Percentiles rank a stretch among this genome's conserved stretches.
Conservation (phyloP, 2,329 filamentous ascomycete species). For the Neopestalotiopsis clavispora region DNA sequence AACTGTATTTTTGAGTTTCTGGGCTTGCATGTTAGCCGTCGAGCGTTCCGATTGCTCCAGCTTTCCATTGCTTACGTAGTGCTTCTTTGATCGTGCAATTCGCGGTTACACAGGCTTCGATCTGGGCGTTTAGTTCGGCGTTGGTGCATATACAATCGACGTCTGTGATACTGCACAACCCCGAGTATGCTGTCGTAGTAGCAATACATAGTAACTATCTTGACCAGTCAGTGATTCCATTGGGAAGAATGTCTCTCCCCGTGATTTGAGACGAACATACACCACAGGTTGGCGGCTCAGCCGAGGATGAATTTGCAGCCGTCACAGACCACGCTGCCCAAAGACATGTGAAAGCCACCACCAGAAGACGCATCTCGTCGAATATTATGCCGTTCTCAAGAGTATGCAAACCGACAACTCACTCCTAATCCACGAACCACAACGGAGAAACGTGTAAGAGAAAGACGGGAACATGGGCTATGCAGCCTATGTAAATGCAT, state of each 20-base stretch:
- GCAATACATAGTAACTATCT: conserved; percentile 5
- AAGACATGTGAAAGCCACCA: not conserved
- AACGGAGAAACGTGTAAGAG: not conserved
- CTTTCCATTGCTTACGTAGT: conserved; percentile 23
- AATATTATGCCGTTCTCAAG: not conserved
- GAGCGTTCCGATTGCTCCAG: no score
- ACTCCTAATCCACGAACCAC: conserved; percentile 1
- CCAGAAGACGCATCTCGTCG: conserved; percentile 13
- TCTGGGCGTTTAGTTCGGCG: conserved; percentile 24
- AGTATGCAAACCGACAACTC: not conserved
- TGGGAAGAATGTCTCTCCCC: not conserved
- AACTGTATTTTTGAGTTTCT: conserved; percentile 31
- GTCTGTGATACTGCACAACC: conserved; percentile 20
- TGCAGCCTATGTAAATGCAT: conserved; percentile 4
- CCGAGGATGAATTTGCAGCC: not conserved
- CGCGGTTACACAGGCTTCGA: conserved; percentile 29
- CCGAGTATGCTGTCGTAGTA: not conserved
- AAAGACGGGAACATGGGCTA: not conserved
- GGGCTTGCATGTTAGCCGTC: conserved; percentile 3
- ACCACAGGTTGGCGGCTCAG: conserved; percentile 13
- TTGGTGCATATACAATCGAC: conserved; percentile 31
- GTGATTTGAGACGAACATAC: not conserved
- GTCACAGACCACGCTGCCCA: not conserved
- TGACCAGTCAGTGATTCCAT: not conserved
- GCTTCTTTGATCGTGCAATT: conserved; percentile 33